phyloP scores from a whole-genome alignment of 225 moss, liverwort and hornwort species.

The Bryoerythrophyllum caledonicum region DNA sequence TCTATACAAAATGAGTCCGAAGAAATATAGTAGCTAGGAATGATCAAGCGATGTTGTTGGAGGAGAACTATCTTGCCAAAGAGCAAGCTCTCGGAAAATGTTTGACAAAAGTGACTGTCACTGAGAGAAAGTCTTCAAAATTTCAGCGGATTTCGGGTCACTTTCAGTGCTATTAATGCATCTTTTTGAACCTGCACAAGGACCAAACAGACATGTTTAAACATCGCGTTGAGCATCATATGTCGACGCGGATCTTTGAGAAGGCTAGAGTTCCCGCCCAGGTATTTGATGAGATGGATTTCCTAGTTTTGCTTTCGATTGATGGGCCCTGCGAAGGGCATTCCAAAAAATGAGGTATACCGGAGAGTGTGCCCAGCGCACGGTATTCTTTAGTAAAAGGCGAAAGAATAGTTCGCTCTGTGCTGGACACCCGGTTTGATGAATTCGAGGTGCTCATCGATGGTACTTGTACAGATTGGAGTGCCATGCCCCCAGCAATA shows the following conservation, averaged over 20 bases:
- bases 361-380: conserved; percentile 33
- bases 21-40: background rate
- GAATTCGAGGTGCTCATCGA: too few species aligned
- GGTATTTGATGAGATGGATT: background rate
- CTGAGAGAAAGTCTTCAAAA: background rate
- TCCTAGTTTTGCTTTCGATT: background rate
- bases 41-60: background rate
- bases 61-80: background rate
- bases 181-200: too few species aligned
- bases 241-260: too few species aligned
- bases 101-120: background rate
- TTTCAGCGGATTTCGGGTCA: background rate
- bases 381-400: conserved; percentile 76
- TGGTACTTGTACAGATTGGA: too few species aligned
- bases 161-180: background rate
- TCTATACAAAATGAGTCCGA: background rate
- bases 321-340: background rate
- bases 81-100: background rate
- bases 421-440: conserved; percentile 26
- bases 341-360: background rate
- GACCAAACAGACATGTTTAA: background rate
- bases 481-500: too few species aligned
- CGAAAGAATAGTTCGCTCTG: conserved; percentile 64
- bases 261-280: too few species aligned
- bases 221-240: too few species aligned